phyloP scores from a whole-genome alignment of 768 basidiomycete genomes.

The Calocera viscosa region DNA sequence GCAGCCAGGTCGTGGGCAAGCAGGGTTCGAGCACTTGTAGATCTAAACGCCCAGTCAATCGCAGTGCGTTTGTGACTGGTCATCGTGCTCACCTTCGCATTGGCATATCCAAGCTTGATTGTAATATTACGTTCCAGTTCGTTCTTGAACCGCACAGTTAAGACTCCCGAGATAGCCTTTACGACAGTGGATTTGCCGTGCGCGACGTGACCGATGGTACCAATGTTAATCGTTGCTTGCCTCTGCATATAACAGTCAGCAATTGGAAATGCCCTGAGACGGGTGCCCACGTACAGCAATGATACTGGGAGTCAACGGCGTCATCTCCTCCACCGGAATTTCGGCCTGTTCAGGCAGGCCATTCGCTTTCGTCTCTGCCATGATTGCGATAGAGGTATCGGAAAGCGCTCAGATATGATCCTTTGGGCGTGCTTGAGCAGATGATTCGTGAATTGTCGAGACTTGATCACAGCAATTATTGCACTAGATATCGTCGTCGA shows the following conservation, averaged over 20 bases:
- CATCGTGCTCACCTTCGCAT: conserved; percentile 65
- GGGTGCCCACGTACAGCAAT: not conserved
- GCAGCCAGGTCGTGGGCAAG: conserved; percentile 86
- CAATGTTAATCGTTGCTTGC: conserved; percentile 30
- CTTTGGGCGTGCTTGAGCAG: not conserved
- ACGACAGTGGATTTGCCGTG: conserved; percentile 95
- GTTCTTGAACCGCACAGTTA: conserved; percentile 98
- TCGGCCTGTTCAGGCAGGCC: not conserved
- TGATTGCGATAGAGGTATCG: conserved; percentile 1
- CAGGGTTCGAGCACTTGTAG: conserved; percentile 91
- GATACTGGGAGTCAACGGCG: not conserved
- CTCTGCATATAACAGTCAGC: not conserved
- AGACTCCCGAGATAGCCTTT: conserved; percentile 95
- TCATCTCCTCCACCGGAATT: conserved; percentile 6
- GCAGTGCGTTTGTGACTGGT: not conserved
- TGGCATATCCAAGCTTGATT: conserved; percentile 98
- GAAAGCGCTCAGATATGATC: conserved; percentile 1
- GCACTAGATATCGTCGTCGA: not conserved
- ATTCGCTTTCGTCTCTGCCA: not conserved
- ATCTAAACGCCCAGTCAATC: conserved; percentile 43
- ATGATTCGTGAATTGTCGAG: not conserved
- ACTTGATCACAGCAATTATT: not conserved
- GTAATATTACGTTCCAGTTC: conserved; percentile 98
- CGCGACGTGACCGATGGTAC: conserved; percentile 98
- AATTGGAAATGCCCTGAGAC: not conserved